phyloP scores from a whole-genome alignment of 2,329 filamentous ascomycete species.

The Mariannaea sp. region DNA sequence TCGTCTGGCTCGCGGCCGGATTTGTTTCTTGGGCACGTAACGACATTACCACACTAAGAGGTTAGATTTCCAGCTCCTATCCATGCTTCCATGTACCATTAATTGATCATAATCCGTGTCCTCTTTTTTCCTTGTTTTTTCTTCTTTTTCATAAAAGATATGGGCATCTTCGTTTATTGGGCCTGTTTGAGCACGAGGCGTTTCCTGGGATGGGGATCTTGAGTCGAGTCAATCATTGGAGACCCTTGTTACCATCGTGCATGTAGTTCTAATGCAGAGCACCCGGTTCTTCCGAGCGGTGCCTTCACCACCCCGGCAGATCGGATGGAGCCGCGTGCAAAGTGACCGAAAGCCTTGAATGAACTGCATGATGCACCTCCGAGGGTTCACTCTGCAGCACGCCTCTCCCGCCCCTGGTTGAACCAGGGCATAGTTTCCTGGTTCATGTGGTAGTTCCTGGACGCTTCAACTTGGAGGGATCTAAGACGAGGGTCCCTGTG shows the following conservation, averaged over 20 bases:
- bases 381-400: background rate
- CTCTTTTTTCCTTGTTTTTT: too few species aligned
- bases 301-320: conserved; percentile 7
- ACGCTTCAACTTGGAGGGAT: conserved; percentile 22
- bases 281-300: conserved; percentile 10
- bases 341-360: conserved; percentile 1
- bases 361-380: conserved; percentile 11
- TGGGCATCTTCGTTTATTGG: background rate
- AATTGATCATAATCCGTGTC: conserved; percentile 2
- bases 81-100: background rate
- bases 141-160: background rate
- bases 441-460: conserved; percentile 14
- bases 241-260: too few species aligned
- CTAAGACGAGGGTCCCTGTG: conserved; percentile 1
- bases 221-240: too few species aligned
- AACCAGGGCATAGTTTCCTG: conserved; percentile 22
- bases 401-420: background rate
- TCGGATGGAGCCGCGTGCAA: conserved; percentile 7
- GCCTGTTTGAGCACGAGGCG: background rate
- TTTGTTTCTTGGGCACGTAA: conserved; percentile 1
- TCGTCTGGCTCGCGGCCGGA: conserved; percentile 5
- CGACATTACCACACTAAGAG: background rate
- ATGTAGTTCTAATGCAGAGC: conserved; percentile 2
- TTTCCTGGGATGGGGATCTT: background rate
- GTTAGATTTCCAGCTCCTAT: background rate